Evolutionary conservation across 2,329 filamentous ascomycete genomes (phyloP).

Genomic region (Fonsecaea monophora): DNA sequence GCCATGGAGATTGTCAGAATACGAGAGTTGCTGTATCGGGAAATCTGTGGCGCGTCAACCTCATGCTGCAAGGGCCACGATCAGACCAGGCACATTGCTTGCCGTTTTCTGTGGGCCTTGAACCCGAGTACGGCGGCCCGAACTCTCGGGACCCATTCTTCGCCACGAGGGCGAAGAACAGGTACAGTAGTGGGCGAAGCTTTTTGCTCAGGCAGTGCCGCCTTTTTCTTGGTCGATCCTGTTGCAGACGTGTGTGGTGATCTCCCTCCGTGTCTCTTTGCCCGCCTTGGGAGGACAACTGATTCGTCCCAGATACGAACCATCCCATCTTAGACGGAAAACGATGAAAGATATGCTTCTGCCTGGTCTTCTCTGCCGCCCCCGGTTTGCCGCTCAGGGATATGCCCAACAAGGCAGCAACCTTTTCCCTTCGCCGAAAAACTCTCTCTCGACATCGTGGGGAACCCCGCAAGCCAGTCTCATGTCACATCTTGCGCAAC

Average conservation of each 20-base stretch:
- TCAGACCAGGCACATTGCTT: neutral
- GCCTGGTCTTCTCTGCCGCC: conserved; percentile 2
- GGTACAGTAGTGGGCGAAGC: neutral
- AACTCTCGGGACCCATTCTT: neutral
- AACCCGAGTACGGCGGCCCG: neutral
- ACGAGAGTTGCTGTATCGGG: neutral
- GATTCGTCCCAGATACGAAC: conserved; percentile 1
- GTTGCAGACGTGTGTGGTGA: neutral
- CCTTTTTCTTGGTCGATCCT: neutral
- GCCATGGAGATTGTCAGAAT: neutral
- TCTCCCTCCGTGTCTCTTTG: neutral
- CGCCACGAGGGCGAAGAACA: neutral
- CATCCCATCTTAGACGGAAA: neutral
- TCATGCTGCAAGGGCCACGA: neutral
- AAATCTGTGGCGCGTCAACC: neutral
- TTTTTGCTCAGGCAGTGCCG: neutral
- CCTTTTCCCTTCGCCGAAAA: neutral
- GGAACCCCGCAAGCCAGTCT: neutral
- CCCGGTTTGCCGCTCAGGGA: neutral
- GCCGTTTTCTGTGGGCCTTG: neutral
- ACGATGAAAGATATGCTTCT: neutral
- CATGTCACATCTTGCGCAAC: neutral
- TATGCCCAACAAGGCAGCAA: neutral
- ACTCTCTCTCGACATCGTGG: neutral
- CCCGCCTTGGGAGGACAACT: neutral